Conservation (phyloP, 139 green algal genomes). For the Asterochloris sp. region DNA sequence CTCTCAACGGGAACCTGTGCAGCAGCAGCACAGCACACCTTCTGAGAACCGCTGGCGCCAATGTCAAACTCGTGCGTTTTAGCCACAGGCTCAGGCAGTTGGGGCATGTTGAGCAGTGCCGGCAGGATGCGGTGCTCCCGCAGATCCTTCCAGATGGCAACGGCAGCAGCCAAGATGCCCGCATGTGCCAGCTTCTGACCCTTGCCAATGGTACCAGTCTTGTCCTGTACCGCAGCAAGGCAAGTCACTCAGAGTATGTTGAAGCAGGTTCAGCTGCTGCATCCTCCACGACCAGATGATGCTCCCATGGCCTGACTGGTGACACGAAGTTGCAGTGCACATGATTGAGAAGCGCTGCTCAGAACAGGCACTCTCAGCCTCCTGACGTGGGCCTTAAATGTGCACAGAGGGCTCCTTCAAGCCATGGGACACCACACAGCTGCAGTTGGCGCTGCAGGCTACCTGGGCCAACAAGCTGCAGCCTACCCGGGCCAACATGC, state of each 20-base stretch:
- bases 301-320: background rate
- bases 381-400: no score
- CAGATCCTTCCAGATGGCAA: constrained; percentile 18
- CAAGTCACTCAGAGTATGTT: background rate
- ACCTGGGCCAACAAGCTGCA: background rate
- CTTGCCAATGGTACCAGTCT: background rate
- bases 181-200: constrained; percentile 5
- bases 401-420: background rate
- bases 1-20: background rate
- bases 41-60: background rate
- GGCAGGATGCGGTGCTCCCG: constrained; percentile 11
- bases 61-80: constrained; percentile 10
- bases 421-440: background rate
- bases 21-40: background rate
- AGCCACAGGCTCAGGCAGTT: background rate
- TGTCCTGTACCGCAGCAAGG: background rate
- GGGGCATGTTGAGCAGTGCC: background rate
- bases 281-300: background rate
- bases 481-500: background rate
- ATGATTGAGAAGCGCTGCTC: no score
- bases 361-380: no score
- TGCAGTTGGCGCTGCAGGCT: no score
- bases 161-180: constrained; percentile 13
- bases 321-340: no score
- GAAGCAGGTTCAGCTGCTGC: background rate